Evolutionary conservation across 345 rosid genomes (phyloP).

Genomic region (Cardiospermum halicacabum): DNA sequence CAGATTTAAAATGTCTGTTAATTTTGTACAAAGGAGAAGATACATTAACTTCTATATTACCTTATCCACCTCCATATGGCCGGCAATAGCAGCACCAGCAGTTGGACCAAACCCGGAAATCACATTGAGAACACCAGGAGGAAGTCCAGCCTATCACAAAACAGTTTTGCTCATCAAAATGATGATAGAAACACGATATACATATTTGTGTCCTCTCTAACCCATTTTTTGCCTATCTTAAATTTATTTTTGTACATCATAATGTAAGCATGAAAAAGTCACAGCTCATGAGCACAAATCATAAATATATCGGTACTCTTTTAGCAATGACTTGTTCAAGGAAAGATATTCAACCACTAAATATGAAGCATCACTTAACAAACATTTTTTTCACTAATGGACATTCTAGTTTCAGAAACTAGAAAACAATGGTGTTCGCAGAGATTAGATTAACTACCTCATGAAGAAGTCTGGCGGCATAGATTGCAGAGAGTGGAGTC

Average conservation of each 20-base stretch:
- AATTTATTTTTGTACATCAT: not conserved
- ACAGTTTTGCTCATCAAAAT: slow-evolving; percentile 1
- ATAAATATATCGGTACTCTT: too few species aligned
- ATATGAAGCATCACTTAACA: not conserved
- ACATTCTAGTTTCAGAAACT: slow-evolving; percentile 2
- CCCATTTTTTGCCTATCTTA: not conserved
- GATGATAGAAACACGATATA: not conserved
- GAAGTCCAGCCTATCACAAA: slow-evolving; percentile 77
- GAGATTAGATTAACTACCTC: slow-evolving; percentile 48
- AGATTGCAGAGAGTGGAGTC: slow-evolving; percentile 82
- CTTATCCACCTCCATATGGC: slow-evolving; percentile 95
- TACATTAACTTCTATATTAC: slow-evolving; percentile 26
- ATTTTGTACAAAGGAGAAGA: too few species aligned
- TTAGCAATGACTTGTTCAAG: too few species aligned
- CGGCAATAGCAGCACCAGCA: slow-evolving; percentile 85
- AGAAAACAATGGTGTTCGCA: too few species aligned
- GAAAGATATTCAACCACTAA: not conserved
- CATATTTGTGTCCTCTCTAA: not conserved
- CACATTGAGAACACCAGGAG: slow-evolving; percentile 83
- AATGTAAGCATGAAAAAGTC: not conserved
- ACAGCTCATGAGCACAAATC: too few species aligned
- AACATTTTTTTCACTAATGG: not conserved
- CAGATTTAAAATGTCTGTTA: too few species aligned
- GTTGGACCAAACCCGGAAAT: slow-evolving; percentile 83
- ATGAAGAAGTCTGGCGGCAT: slow-evolving; percentile 51